phyloP scores from a whole-genome alignment of 2,329 filamentous ascomycete species.

The Grosmannia penicillata region DNA sequence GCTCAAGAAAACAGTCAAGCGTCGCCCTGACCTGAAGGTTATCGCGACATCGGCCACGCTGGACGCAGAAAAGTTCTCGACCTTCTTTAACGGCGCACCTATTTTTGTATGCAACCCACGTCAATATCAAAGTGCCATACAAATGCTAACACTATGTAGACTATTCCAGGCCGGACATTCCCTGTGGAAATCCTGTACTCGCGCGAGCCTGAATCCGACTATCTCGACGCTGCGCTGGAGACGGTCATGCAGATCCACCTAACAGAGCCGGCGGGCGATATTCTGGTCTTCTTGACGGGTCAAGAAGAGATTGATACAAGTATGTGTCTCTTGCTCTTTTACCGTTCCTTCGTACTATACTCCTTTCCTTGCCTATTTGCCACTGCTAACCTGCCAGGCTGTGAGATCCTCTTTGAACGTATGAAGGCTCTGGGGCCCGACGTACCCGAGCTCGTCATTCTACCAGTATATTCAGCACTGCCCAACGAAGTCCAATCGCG shows the following conservation, averaged over 20 bases:
- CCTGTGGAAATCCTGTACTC: constrained; percentile 95
- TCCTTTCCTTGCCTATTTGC: no score
- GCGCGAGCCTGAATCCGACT: constrained; percentile 87
- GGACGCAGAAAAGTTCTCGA: constrained; percentile 93
- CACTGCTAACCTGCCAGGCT: constrained; percentile 19
- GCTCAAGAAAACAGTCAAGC: constrained; percentile 81
- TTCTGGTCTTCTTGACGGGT: constrained; percentile 90
- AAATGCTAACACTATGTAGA: constrained; percentile 19
- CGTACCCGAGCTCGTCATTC: constrained; percentile 80
- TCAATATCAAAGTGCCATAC: no score
- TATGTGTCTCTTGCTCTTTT: not conserved
- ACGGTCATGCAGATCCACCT: constrained; percentile 98
- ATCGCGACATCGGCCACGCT: constrained; percentile 95
- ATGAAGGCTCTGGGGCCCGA: constrained; percentile 90
- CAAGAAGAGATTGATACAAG: constrained; percentile 96
- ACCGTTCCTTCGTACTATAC: no score
- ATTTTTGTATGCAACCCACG: constrained; percentile 45
- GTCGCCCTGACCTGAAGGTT: constrained; percentile 75
- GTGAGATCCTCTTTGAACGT: constrained; percentile 81
- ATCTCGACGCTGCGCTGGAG: constrained; percentile 82
- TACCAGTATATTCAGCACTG: constrained; percentile 91
- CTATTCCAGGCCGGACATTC: constrained; percentile 86
- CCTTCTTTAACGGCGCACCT: constrained; percentile 89
- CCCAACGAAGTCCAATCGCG: constrained; percentile 86
- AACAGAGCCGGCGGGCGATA: constrained; percentile 82